A percentile compares a stretch with the other conserved stretches of the same genome.
These are phyloP conservation scores for Angomonas deanei DNA, from an alignment of 208 protist species.

Conservation along the genomic window DNA sequence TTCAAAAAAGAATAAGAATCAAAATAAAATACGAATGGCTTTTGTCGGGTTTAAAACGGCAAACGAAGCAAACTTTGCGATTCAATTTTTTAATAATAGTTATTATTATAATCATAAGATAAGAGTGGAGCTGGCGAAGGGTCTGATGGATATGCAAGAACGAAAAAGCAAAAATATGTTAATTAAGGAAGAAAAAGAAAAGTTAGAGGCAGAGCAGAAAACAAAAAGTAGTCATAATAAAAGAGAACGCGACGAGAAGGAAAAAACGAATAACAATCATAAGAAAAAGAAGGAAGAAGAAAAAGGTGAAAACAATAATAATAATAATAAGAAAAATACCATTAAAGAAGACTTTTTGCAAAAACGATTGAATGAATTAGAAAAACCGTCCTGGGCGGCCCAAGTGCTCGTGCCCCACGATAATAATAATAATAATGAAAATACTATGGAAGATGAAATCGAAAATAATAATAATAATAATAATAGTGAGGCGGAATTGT, in stretches of 20 bases:
- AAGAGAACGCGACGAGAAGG: neutral
- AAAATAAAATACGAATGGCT: constrained; percentile 88
- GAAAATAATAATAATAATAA: constrained; percentile 3
- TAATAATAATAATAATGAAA: constrained; percentile 1
- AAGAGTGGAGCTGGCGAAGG: constrained; percentile 73
- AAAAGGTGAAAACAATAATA: neutral
- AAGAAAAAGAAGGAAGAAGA: constrained; percentile 1
- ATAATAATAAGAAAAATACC: constrained; percentile 1
- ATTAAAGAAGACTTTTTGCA: constrained; percentile 60
- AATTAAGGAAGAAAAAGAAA: constrained; percentile 10
- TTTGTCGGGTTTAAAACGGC: constrained; percentile 94
- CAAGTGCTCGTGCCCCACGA: constrained; percentile 56
- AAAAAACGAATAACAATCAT: neutral
- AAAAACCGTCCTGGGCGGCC: constrained; percentile 62
- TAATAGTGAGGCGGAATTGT: neutral
- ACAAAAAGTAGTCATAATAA: constrained; percentile 3
- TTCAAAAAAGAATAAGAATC: neutral
- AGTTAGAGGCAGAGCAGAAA: constrained; percentile 11
- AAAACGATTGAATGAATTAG: constrained; percentile 44
- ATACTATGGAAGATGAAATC: neutral
- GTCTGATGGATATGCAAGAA: constrained; percentile 48
- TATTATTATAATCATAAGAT: constrained; percentile 94
- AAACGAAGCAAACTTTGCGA: constrained; percentile 81
- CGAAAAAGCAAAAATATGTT: constrained; percentile 64
- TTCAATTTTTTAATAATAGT: constrained; percentile 88